Evolutionary conservation across 768 basidiomycete genomes (phyloP), one percentile per base, ranked within the genome.

Genomic region (Mycena kentingensis): DNA sequence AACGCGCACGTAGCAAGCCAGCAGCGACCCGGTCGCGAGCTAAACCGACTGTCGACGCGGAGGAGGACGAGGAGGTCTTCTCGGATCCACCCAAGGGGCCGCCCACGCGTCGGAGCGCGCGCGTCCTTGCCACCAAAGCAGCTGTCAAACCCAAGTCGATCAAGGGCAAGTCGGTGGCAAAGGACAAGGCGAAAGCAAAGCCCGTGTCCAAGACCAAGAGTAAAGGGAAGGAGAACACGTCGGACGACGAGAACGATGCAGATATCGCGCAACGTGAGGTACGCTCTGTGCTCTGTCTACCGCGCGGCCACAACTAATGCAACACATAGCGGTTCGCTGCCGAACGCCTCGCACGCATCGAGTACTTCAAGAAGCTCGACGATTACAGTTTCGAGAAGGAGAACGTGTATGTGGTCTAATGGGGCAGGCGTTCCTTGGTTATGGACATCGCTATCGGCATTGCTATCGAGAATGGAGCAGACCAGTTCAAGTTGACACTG

Each of bases 341-440:
- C 35, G 77, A 78, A 39, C 76, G 79, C n/a, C 72, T 74, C 51
- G 81, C 72, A 5, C 75, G 80, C 22, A 50, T 80, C 34, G 78
- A 79, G 35, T 84, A 81, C 59, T 82, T 83, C 65, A 74, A 73
- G 52, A 72, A 74, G 35, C 56, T 84, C 25, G 76, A 82, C 18
- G 73, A 70, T 6, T 83, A 82, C 54, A 71, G 77, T 56, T 70
- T 84, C 31, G 76, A 76, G 57, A 80, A 78, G 49, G 82, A 84
- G 62, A 78, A 81, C 46, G 80, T 83, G 32, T 83, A 81, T 64
- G 70, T 84, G 43, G 71, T 84, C 49, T 82, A 70, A 81, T 35
- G 43, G 43, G 19, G 22, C 19, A 15, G 13, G 37, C 13, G 13
- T 38, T 18, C 8, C 21, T 38, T 6, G 13, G 37, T 19, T 38